A percentile compares a stretch with the other conserved stretches of the same genome.
Conservation (phyloP, 805 yeast genomes). For the Vanderwaltozyma polyspora region DNA sequence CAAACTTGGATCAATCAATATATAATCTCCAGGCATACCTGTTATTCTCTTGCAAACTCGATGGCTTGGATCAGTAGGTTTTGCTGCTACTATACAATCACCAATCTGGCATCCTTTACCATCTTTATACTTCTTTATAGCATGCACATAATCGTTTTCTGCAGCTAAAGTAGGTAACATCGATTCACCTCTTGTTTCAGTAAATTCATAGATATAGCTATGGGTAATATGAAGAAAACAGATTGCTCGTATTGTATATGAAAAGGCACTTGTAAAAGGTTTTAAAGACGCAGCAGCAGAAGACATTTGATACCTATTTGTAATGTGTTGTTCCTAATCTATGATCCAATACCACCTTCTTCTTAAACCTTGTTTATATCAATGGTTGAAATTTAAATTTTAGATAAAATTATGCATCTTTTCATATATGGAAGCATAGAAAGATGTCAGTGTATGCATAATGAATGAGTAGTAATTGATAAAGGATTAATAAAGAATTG, state of each 20-base stretch:
- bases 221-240: conserved; percentile 58
- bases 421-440: no score
- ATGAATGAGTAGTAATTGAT: no score
- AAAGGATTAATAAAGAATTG: no score
- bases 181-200: conserved; percentile 83
- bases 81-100: conserved; percentile 75
- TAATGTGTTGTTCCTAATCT: neutral
- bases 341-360: no score
- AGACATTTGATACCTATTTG: neutral
- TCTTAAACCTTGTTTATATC: no score
- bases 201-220: conserved; percentile 57
- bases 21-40: conserved; percentile 91
- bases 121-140: conserved; percentile 47
- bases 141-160: conserved; percentile 67
- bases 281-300: neutral
- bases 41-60: conserved; percentile 87
- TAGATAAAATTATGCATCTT: no score
- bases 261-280: neutral
- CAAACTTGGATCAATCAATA: conserved; percentile 67
- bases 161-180: conserved; percentile 86
- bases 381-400: no score
- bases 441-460: no score
- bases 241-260: conserved; percentile 33
- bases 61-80: conserved; percentile 80
- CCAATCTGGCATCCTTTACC: conserved; percentile 70